Evolutionary conservation across 2,329 filamentous ascomycete species (phyloP), one percentile per base, ranked within the genome.

Genomic region (Colletotrichum musicola): DNA sequence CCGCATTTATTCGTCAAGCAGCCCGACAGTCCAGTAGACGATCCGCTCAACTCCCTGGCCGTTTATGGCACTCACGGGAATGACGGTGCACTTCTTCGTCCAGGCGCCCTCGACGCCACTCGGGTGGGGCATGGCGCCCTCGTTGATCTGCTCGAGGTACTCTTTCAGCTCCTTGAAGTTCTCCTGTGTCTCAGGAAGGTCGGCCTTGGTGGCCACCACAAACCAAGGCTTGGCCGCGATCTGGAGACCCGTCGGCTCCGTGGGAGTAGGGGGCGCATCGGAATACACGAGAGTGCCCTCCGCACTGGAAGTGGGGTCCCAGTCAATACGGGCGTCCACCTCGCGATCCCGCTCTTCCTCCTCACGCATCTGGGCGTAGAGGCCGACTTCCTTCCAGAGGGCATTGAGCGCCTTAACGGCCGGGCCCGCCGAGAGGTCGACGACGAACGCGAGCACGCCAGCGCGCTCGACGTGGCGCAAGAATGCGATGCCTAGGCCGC

Each of bases 171-270:
- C 80, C 42, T 79, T 80, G 77, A 93, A 99, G 76, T 96, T 97
- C 25, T 89, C 87, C 77, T 94, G 88, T 2, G 96, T 97, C 3
- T 87, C 87, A 4, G 90, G 88, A 62, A 97, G 78, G 77, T 98
- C 95, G 1, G 93, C 95, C 81, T 98, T 98, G 20, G 95, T 98
- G 1, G 93, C 95, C 50, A 98, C 90, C 5, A 98, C 95, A 75
- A 97, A 96, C 96, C 96, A 99, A 1, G 96, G 95, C 82, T 99
- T 99, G 40, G 88, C 89, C n/a, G 93, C 92, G 72, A 98, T 97
- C 47, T 92, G 89, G n/a, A 93, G 77, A n/a, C 79, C 84, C 4
- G 79, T 77, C 49, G 75, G 71, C 71, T 57, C 71, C 13, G 70
- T 71, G 6, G 75, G 72, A 1, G 72, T 63, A n/a, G 72, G 60